These are phyloP conservation scores for Eremothecium sinecaudum DNA, from an alignment of 1,139 yeast species.

Conservation along the genomic window DNA sequence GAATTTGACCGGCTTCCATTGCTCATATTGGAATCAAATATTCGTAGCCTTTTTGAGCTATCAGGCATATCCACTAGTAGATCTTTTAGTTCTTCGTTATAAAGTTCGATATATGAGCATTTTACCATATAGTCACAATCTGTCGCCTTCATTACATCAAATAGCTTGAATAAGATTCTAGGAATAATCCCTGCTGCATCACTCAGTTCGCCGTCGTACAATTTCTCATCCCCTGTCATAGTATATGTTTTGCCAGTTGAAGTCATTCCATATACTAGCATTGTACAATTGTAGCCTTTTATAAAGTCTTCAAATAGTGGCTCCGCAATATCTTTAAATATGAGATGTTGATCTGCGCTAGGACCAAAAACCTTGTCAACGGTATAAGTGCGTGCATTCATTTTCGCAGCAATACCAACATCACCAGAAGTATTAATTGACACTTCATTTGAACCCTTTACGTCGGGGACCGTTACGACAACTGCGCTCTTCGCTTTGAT, in stretches of 20 bases:
- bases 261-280: slow-evolving; percentile 74
- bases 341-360: slow-evolving; percentile 49
- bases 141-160: slow-evolving; percentile 34
- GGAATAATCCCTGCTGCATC: slow-evolving; percentile 65
- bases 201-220: slow-evolving; percentile 48
- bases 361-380: slow-evolving; percentile 72
- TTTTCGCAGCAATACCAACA: slow-evolving; percentile 36
- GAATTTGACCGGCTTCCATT: slow-evolving; percentile 17
- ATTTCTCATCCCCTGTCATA: slow-evolving; percentile 53
- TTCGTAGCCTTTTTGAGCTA: slow-evolving; percentile 36
- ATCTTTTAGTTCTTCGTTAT: slow-evolving; percentile 64
- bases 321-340: slow-evolving; percentile 54
- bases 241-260: slow-evolving; percentile 77
- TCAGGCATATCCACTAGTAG: slow-evolving; percentile 37
- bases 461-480: slow-evolving; percentile 54
- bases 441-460: slow-evolving; percentile 31
- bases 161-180: slow-evolving; percentile 47
- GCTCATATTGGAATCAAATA: slow-evolving; percentile 39
- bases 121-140: slow-evolving; percentile 46
- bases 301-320: slow-evolving; percentile 60
- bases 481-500: slow-evolving; percentile 62
- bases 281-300: slow-evolving; percentile 62
- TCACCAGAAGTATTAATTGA: slow-evolving; percentile 36
- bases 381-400: slow-evolving; percentile 43
- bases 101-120: slow-evolving; percentile 64